Base-by-base conservation (phyloP, 1,284 basidiomycete species). In the Trichosporon ovoides region DNA sequence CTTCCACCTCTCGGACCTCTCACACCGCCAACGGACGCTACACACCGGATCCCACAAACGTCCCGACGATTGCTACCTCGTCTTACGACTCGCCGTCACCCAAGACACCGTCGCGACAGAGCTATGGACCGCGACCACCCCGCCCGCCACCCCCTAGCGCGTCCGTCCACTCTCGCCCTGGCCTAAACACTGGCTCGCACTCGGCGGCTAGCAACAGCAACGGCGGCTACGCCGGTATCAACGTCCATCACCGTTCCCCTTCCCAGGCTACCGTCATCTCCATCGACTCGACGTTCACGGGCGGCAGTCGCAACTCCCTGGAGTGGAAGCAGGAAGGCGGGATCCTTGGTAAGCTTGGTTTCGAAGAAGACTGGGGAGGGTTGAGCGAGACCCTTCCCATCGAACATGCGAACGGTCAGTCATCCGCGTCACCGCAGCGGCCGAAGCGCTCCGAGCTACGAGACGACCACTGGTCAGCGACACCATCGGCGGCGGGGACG, bases 321-420 rank as follows among this genome's bases (percentile, higher is more conserved):
- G 52, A 59, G 18, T 64, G 62, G 62, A 59, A 51, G 24, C 37
- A 57, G 35, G 59, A 61, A 13, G 62, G 62, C 20, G 62, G 62
- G 2, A 55, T 61, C 5, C 31, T 64, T 6, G 62, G 62, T 33
- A 59, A 61, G 56, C 53, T 64, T 22, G 34, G 35, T 13, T 64
- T 64, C 37, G 62, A 64, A 38, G 34, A 52, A 36, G 57, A 55
- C 57, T 53, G 52, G 56, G 56, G 56, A 31, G 36, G 24, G 37
- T 37, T 43, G 18, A n/a, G 36, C 18, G 37, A 50, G 35, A 34
- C 28, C 55, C 19, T 40, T 19, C 37, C 48, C 36, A 24, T 38
- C 34, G 10, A 36, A 28, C 24, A 28, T 16, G 43, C 14, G 22
- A 31, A 48, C n/a, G 43, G 43, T 31, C 43, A 48, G 43, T 24